phyloP scores from a whole-genome alignment of 495 filamentous ascomycete species.

The Cenococcum geophilum region DNA sequence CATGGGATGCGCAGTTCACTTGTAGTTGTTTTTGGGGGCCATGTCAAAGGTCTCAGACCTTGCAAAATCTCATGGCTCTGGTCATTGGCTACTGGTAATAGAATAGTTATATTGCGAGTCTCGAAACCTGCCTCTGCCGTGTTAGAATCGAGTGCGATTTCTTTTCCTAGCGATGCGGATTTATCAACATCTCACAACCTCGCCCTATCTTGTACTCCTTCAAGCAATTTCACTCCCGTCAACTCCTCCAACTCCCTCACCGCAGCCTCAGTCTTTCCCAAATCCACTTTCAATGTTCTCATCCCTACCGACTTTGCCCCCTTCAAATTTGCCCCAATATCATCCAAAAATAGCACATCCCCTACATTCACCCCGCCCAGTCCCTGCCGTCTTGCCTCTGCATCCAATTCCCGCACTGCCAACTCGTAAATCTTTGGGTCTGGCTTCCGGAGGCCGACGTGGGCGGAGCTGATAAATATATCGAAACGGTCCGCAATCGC shows the following conservation, averaged over 20 bases:
- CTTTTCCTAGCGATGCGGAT: no score
- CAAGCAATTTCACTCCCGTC: conserved; percentile 51
- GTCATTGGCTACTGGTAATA: no score
- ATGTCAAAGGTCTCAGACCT: no score
- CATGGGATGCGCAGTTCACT: no score
- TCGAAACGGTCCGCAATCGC: conserved; percentile 63
- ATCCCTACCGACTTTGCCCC: conserved; percentile 69
- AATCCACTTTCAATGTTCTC: conserved; percentile 71
- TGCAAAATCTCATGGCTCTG: no score
- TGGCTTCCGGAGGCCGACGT: conserved; percentile 84
- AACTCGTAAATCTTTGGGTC: conserved; percentile 73
- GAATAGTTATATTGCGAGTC: no score
- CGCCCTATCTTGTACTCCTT: conserved; percentile 32
- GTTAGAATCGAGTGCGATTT: background rate
- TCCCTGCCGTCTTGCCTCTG: conserved; percentile 50
- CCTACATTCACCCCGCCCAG: conserved; percentile 47
- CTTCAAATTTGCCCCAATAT: conserved; percentile 92
- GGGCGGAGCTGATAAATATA: conserved; percentile 75
- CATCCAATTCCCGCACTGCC: conserved; percentile 58
- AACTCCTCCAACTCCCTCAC: conserved; percentile 60
- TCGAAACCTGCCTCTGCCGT: background rate
- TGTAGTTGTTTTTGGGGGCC: no score
- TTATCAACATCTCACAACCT: conserved; percentile 11
- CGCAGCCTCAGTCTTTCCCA: conserved; percentile 73
- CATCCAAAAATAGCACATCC: conserved; percentile 85